phyloP scores from a whole-genome alignment of 2,329 filamentous ascomycete genomes.

The Cytospora piceicola region DNA sequence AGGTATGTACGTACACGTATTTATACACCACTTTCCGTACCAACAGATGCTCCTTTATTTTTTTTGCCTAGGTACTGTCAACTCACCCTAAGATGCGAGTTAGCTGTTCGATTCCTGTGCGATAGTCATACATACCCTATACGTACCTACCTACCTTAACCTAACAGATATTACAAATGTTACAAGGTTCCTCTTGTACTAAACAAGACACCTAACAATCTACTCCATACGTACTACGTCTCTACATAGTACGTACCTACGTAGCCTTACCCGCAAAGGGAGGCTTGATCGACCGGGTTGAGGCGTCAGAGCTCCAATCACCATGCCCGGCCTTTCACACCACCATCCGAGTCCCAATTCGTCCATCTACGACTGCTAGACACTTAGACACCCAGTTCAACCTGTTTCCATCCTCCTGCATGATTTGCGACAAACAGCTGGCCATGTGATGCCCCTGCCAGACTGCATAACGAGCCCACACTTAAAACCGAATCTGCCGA shows the following conservation, averaged over 20 bases:
- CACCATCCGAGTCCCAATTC: conserved; percentile 27
- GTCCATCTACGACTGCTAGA: conserved; percentile 14
- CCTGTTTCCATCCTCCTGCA: conserved; percentile 18
- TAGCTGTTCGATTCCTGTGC: not conserved
- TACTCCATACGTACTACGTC: not conserved
- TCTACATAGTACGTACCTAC: not conserved
- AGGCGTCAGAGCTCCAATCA: conserved; percentile 26
- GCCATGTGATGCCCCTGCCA: conserved; percentile 28
- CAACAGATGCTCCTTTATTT: too few species aligned
- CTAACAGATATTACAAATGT: not conserved
- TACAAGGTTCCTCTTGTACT: not conserved
- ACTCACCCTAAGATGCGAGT: too few species aligned
- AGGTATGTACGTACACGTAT: not conserved
- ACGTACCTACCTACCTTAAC: not conserved
- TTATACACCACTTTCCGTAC: too few species aligned
- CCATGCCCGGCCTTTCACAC: conserved; percentile 24
- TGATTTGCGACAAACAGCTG: conserved; percentile 22
- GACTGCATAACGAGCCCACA: conserved; percentile 10
- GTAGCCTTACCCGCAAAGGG: conserved; percentile 14
- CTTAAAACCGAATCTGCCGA: conserved; percentile 14
- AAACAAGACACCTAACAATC: not conserved
- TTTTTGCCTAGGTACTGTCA: too few species aligned
- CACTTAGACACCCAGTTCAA: conserved; percentile 1
- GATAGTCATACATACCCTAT: not conserved
- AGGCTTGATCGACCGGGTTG: conserved; percentile 14